phyloP scores from a whole-genome alignment of 805 yeast species.

The Cyberlindnera mycetangii region DNA sequence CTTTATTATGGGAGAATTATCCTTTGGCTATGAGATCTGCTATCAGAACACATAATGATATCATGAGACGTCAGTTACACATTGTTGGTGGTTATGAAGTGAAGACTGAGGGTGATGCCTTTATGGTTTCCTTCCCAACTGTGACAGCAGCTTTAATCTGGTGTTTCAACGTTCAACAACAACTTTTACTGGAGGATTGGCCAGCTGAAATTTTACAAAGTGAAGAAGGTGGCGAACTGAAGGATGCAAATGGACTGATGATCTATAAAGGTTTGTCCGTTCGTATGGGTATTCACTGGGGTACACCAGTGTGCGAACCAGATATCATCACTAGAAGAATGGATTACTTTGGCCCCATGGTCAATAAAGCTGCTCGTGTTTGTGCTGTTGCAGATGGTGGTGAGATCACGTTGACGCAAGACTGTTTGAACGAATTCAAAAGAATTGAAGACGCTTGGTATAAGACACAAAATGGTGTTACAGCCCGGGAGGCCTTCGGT shows the following conservation, averaged over 20 bases:
- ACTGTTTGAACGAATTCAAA: slow-evolving; percentile 70
- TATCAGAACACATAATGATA: slow-evolving; percentile 86
- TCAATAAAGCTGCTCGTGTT: slow-evolving; percentile 89
- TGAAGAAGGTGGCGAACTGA: slow-evolving; percentile 77
- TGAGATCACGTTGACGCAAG: slow-evolving; percentile 85
- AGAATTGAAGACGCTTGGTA: slow-evolving; percentile 38
- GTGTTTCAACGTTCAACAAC: slow-evolving; percentile 92
- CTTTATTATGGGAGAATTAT: slow-evolving; percentile 87
- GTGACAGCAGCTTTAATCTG: slow-evolving; percentile 87
- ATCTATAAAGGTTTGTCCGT: slow-evolving; percentile 90
- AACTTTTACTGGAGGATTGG: slow-evolving; percentile 85
- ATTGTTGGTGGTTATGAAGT: slow-evolving; percentile 97
- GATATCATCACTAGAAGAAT: slow-evolving; percentile 94
- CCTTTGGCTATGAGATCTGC: slow-evolving; percentile 97
- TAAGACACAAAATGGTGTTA: slow-evolving; percentile 17
- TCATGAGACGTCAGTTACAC: slow-evolving; percentile 91
- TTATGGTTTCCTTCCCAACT: slow-evolving; percentile 95
- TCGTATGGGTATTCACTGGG: slow-evolving; percentile 99
- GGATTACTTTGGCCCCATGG: slow-evolving; percentile 99
- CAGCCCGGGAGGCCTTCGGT: slow-evolving; percentile 41
- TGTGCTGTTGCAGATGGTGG: slow-evolving; percentile 98
- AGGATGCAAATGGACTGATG: slow-evolving; percentile 53
- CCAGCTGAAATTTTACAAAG: slow-evolving; percentile 86
- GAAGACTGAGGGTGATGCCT: slow-evolving; percentile 98
- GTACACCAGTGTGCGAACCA: slow-evolving; percentile 91